Percentiles rank a stretch among this genome's conserved stretches.
Evolutionary conservation across 345 rosid species (phyloP).

Genomic region (Acer negundo): DNA sequence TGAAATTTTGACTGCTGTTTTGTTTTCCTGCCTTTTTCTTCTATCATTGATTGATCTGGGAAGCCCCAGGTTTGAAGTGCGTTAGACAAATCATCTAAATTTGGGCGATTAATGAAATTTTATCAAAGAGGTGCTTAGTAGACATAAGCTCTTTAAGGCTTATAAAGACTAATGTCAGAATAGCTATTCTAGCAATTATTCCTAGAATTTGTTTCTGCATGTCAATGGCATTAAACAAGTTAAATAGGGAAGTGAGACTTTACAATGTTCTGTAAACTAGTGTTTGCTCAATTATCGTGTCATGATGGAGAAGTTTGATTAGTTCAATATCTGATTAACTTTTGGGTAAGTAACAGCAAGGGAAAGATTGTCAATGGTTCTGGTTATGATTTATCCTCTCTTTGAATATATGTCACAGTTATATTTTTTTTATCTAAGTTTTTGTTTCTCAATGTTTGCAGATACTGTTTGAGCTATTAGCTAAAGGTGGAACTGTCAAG

Average conservation of each 20-base stretch:
- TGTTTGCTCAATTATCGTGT: neutral
- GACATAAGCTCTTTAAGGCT: neutral
- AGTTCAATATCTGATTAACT: neutral
- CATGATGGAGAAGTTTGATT: neutral
- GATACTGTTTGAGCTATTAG: conserved; percentile 84
- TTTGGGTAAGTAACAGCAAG: neutral
- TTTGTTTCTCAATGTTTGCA: conserved; percentile 26
- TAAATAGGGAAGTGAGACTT: neutral
- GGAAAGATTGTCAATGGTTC: neutral
- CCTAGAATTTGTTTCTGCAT: neutral
- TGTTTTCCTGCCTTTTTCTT: neutral
- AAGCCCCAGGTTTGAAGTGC: neutral
- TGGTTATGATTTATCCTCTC: neutral
- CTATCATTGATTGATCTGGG: neutral
- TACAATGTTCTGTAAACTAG: neutral
- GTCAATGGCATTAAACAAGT: neutral
- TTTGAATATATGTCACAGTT: neutral
- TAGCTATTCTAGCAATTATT: conserved; percentile 1
- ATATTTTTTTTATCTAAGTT: neutral
- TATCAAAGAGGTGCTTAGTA: neutral
- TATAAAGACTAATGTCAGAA: conserved; percentile 1
- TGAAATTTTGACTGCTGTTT: neutral
- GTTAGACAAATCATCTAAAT: neutral
- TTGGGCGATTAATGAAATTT: neutral
- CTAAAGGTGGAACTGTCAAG: conserved; percentile 92